These are phyloP conservation scores for Diplosphaera chodatii DNA, from an alignment of 139 green algal species.

Conservation along the genomic window DNA sequence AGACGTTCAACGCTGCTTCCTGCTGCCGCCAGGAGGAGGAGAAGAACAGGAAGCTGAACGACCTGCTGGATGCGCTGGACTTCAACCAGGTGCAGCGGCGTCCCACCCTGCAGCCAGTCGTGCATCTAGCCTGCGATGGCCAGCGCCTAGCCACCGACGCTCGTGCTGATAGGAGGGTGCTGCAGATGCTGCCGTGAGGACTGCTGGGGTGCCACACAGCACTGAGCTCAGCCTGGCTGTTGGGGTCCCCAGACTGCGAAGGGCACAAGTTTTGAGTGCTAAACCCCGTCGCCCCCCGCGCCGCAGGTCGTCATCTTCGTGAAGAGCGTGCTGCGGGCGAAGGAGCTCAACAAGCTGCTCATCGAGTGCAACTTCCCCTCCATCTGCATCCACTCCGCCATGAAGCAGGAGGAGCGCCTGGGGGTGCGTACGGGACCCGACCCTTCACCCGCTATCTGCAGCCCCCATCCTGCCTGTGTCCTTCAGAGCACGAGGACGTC, in stretches of 20 bases:
- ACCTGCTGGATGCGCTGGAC: conserved; percentile 96
- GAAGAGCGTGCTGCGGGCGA: conserved; percentile 73
- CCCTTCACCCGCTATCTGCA: neutral
- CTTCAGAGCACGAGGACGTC: neutral
- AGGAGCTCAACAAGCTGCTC: conserved; percentile 88
- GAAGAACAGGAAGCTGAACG: conserved; percentile 99
- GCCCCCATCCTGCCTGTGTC: neutral
- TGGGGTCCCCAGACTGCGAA: no score
- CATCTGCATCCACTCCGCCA: conserved; percentile 83
- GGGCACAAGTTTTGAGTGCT: no score
- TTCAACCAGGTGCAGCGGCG: conserved; percentile 98
- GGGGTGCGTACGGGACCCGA: conserved; percentile 21
- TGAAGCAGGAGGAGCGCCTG: conserved; percentile 86
- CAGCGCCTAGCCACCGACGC: no score
- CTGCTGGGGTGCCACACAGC: neutral
- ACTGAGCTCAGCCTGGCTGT: neutral
- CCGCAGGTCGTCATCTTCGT: conserved; percentile 90
- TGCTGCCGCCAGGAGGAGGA: conserved; percentile 93
- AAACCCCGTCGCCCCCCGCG: neutral
- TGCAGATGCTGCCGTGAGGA: no score
- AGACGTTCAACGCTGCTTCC: no score
- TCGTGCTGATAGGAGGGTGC: no score
- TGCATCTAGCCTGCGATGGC: no score
- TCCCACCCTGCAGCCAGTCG: no score
- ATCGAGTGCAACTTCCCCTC: conserved; percentile 98